Evolutionary conservation across 2,329 filamentous ascomycete species (phyloP).

Genomic region (Periconia digitata): DNA sequence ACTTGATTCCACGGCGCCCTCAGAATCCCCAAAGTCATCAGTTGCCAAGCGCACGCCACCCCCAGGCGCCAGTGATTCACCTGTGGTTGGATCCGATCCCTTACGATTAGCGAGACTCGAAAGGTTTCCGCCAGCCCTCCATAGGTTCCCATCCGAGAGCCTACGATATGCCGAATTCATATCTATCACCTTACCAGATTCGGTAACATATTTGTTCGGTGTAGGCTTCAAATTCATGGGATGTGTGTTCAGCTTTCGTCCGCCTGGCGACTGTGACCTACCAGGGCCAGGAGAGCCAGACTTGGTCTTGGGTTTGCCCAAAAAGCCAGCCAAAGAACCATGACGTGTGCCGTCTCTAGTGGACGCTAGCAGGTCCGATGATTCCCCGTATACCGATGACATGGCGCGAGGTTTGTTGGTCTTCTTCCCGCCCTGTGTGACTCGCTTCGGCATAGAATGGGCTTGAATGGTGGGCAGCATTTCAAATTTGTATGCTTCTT

Average conservation of each 20-base stretch:
- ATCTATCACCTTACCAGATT: conserved; percentile 65
- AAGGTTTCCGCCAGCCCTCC: conserved; percentile 64
- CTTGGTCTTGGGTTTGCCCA: conserved; percentile 39
- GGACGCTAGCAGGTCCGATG: conserved; percentile 22
- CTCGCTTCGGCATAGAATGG: conserved; percentile 46
- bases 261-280: conserved; percentile 42
- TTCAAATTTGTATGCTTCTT: conserved; percentile 48
- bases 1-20: conserved; percentile 64
- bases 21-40: conserved; percentile 64
- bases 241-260: conserved; percentile 51
- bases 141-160: conserved; percentile 70
- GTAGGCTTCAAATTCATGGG: conserved; percentile 47
- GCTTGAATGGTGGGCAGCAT: conserved; percentile 50
- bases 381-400: conserved; percentile 44
- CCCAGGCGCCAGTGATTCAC: conserved; percentile 48
- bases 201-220: conserved; percentile 54
- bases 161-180: conserved; percentile 70
- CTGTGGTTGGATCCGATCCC: conserved; percentile 40
- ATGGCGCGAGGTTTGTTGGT: conserved; percentile 46
- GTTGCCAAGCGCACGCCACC: conserved; percentile 57
- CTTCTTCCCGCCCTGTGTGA: conserved; percentile 47
- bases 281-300: conserved; percentile 43
- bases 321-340: conserved; percentile 42
- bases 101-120: conserved; percentile 63
- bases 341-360: conserved; percentile 38